Conservation (phyloP, 768 basidiomycete species). For the Panus rudis region DNA sequence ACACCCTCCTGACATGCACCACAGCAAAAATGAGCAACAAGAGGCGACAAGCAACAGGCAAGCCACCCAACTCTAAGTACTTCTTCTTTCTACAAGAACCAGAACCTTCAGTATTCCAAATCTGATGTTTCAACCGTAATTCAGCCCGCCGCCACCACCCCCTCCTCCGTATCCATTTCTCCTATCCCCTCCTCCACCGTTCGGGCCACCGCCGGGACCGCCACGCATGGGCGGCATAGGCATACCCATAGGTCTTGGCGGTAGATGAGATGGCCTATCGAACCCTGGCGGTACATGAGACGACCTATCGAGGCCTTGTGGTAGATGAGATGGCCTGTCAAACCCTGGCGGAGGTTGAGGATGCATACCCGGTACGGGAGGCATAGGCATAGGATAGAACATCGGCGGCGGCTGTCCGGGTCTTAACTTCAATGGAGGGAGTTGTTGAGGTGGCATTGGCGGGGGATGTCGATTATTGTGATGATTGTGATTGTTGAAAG, state of each 20-base stretch:
- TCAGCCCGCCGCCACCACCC: constrained; percentile 19
- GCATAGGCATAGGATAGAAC: background rate
- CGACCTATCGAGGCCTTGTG: too few relatives aligned
- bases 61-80: too few relatives aligned
- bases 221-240: background rate
- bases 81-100: too few relatives aligned
- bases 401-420: constrained; percentile 16
- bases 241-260: constrained; percentile 3
- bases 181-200: background rate
- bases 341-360: too few relatives aligned
- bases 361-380: too few relatives aligned
- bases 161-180: constrained; percentile 8
- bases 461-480: constrained; percentile 9
- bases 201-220: constrained; percentile 3
- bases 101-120: too few relatives aligned
- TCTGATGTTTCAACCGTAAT: constrained; percentile 29
- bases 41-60: too few relatives aligned
- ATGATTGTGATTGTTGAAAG: constrained; percentile 4
- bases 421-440: constrained; percentile 15
- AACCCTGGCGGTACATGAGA: too few relatives aligned
- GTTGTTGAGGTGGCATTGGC: constrained; percentile 6
- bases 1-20: too few relatives aligned
- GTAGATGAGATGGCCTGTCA: constrained; percentile 5
- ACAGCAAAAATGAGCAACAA: too few relatives aligned
- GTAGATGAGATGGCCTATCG: constrained; percentile 4